phyloP scores from a whole-genome alignment of 176 grass and related monocot species.

The Carex myosuroides region DNA sequence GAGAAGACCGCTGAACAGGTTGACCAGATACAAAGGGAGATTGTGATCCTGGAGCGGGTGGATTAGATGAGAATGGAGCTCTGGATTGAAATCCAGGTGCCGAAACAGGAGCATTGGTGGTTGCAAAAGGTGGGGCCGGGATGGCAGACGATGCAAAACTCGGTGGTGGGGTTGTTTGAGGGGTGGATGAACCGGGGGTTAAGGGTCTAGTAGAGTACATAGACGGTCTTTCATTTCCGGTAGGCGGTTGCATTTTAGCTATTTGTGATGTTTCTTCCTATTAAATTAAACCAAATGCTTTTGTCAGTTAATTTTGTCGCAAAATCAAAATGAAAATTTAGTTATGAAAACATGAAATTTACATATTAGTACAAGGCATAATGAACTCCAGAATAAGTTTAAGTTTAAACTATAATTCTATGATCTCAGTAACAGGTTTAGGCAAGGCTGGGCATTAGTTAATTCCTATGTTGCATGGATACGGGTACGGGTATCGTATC shows the following conservation, averaged over 20 bases:
- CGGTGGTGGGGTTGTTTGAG: neutral
- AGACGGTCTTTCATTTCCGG: conserved; percentile 6
- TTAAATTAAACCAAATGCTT: neutral
- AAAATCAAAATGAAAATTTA: neutral
- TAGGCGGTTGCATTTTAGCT: conserved; percentile 16
- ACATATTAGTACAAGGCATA: neutral
- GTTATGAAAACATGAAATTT: neutral
- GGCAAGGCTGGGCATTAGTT: neutral
- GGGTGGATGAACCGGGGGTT: neutral
- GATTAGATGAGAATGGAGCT: neutral
- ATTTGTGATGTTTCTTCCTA: neutral
- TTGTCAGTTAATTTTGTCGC: neutral
- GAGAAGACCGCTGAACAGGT: conserved; percentile 5
- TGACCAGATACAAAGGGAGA: conserved; percentile 9
- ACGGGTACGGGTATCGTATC: too few species aligned
- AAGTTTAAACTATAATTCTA: neutral
- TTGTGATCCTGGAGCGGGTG: neutral
- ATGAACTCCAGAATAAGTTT: neutral
- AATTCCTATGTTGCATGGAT: neutral
- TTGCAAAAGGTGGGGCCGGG: conserved; percentile 1
- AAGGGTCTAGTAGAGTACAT: neutral
- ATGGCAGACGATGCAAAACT: neutral
- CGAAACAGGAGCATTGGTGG: neutral
- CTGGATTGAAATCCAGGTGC: neutral
- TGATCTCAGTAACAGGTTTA: neutral